Evolutionary conservation across 1,139 yeast genomes (phyloP).

Genomic region (Nakaseomyces kungkrabaensis): DNA sequence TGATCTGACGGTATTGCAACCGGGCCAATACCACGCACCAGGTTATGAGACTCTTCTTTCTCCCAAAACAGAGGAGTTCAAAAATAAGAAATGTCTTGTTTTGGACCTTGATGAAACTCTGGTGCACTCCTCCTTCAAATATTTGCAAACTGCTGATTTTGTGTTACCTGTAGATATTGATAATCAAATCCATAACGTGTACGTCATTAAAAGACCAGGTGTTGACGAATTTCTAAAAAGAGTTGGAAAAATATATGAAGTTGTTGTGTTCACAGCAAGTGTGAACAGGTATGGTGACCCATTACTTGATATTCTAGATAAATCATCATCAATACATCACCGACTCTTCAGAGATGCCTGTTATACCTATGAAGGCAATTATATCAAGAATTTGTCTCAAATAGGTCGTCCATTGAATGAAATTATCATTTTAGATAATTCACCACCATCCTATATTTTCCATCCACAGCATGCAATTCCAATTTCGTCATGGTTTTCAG

Average conservation of each 20-base stretch:
- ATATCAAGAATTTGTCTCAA: slow-evolving; percentile 83
- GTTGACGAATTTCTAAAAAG: slow-evolving; percentile 80
- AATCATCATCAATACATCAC: slow-evolving; percentile 59
- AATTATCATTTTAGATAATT: slow-evolving; percentile 83
- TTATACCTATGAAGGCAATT: slow-evolving; percentile 78
- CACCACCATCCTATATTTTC: slow-evolving; percentile 93
- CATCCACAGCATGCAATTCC: slow-evolving; percentile 97
- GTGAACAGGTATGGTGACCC: slow-evolving; percentile 95
- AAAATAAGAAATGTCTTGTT: slow-evolving; percentile 71
- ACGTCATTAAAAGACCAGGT: slow-evolving; percentile 93
- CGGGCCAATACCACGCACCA: slow-evolving; percentile 52
- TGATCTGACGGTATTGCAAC: slow-evolving; percentile 53
- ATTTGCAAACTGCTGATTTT: slow-evolving; percentile 84
- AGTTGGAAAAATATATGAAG: slow-evolving; percentile 82
- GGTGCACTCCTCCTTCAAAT: slow-evolving; percentile 90
- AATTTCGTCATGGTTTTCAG: slow-evolving; percentile 94
- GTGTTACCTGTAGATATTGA: slow-evolving; percentile 89
- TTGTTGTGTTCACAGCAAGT: slow-evolving; percentile 92
- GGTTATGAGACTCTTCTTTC: slow-evolving; percentile 60
- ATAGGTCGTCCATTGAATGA: slow-evolving; percentile 84
- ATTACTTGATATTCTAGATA: slow-evolving; percentile 73
- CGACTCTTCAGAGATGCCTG: slow-evolving; percentile 82
- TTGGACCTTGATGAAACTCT: slow-evolving; percentile 91
- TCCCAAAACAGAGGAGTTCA: slow-evolving; percentile 30
- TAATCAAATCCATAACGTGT: slow-evolving; percentile 81